phyloP scores from a whole-genome alignment of 768 basidiomycete genomes.

The Suillus clintonianus region DNA sequence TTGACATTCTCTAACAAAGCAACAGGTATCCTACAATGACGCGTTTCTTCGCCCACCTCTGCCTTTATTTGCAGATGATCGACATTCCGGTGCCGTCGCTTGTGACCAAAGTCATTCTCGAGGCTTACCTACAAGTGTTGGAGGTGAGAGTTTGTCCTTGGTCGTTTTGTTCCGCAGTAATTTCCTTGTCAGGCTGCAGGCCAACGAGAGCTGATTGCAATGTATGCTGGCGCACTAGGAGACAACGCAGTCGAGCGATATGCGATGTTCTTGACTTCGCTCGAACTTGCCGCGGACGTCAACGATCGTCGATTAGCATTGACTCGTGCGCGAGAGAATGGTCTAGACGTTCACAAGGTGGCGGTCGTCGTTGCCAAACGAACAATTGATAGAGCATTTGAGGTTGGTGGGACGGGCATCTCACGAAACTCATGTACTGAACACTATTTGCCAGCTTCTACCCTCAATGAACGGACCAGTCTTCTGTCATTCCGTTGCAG shows the following conservation, averaged over 20 bases:
- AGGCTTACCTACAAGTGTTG: constrained; percentile 85
- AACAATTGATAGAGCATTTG: constrained; percentile 70
- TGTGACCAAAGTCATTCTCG: constrained; percentile 79
- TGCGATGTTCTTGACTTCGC: constrained; percentile 82
- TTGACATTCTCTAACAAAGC: constrained; percentile 11
- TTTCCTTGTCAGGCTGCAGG: constrained; percentile 57
- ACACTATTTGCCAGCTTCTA: constrained; percentile 41
- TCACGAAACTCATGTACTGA: constrained; percentile 10
- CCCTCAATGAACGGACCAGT: constrained; percentile 56
- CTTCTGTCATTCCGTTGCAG: constrained; percentile 60
- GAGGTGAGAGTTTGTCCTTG: constrained; percentile 51
- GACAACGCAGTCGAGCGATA: constrained; percentile 92
- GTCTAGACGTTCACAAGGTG: constrained; percentile 79
- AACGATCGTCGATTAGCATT: constrained; percentile 71
- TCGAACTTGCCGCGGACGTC: constrained; percentile 65
- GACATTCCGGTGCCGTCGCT: constrained; percentile 70
- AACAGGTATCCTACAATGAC: constrained; percentile 67
- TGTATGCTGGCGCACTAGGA: constrained; percentile 91
- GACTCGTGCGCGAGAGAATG: constrained; percentile 77
- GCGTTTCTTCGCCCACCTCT: constrained; percentile 93
- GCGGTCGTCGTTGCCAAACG: constrained; percentile 78
- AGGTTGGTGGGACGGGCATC: constrained; percentile 38
- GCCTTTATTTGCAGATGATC: constrained; percentile 85
- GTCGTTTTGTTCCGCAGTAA: background rate
- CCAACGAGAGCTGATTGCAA: constrained; percentile 83